These are phyloP conservation scores for Leccinum variicolor DNA, from an alignment of 768 basidiomycete species.

Conservation along the genomic window DNA sequence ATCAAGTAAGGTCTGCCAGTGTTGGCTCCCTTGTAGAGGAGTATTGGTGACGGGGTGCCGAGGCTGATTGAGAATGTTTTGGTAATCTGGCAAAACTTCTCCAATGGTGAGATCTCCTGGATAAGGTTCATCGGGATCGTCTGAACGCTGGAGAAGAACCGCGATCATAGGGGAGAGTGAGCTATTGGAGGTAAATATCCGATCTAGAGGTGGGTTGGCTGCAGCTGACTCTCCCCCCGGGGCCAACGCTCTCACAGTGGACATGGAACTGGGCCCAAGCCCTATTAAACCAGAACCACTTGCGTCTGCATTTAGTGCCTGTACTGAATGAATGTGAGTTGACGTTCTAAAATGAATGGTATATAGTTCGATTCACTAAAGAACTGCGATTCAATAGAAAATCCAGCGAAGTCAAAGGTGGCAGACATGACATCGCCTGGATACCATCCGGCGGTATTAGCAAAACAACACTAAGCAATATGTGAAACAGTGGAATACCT, in stretches of 20 bases:
- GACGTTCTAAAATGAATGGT: neutral
- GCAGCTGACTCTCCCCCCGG: constrained; percentile 31
- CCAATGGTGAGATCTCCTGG: constrained; percentile 65
- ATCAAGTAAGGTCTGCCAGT: constrained; percentile 66
- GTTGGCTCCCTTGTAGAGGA: constrained; percentile 43
- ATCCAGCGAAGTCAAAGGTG: constrained; percentile 32
- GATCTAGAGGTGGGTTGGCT: constrained; percentile 57
- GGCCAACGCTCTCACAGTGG: constrained; percentile 39
- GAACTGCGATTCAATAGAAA: constrained; percentile 46
- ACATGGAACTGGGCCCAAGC: constrained; percentile 61
- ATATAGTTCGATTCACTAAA: constrained; percentile 6
- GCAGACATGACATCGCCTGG: constrained; percentile 31
- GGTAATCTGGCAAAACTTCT: constrained; percentile 49
- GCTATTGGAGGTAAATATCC: constrained; percentile 59
- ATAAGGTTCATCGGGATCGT: constrained; percentile 49
- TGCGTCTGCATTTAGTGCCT: constrained; percentile 10
- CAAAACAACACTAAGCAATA: neutral
- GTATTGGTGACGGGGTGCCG: constrained; percentile 46
- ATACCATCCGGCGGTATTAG: neutral
- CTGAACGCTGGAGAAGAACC: constrained; percentile 57
- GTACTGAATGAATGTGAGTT: constrained; percentile 17
- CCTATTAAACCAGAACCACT: constrained; percentile 42
- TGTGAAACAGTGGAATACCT: constrained; percentile 32
- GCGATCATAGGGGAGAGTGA: constrained; percentile 61
- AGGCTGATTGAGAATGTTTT: constrained; percentile 47